Base-by-base conservation (phyloP, 2,329 filamentous ascomycete species). In the Alternaria sp. region DNA sequence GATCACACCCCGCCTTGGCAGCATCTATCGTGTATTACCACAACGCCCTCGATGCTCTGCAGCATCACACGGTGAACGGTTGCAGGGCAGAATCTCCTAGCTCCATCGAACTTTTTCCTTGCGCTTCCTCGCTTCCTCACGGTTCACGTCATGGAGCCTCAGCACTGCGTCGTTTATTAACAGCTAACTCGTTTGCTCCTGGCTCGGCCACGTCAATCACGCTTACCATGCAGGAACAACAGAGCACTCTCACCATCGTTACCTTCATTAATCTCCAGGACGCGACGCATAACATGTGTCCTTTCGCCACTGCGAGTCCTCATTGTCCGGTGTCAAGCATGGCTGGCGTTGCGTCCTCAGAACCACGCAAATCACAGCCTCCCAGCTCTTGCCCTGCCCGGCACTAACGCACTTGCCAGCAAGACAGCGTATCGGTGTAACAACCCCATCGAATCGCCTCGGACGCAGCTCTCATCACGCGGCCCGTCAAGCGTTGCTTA, bases 161-260 rank as follows among this genome's bases (percentile, higher is more conserved):
- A 60, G 19, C 54, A 50, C 54, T 46, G 61, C 58, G 43, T 52
- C 40, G 44, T 28, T 66, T 45, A 43, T 54, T 58, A 60, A 54
- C 57, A 64, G 52, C 69, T 68, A 66, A 45, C 68, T 61, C 28
- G 44, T 71, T 66, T 65, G 28, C 54, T 32, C 51, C 57, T 67
- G 62, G 63, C 62, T 67, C 69, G 72, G 75, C 75, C 76, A 79
- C 77, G 76, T 78, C 77, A 77, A 69, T 69, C 60, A 65, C 69
- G 65, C 62, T 67, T 66, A 56, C 68, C 70, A 77, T 77, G 76
- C 77, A 78, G 76, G 76, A 78, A 79, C 76, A 77, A 66, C 76
- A 74, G 61, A 69, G 65, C 74, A 72, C 54, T 61, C 61, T 71
- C 73, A 57, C 62, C 62, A 55, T 57, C 61, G 59, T 65, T 58